A percentile compares a stretch with the other conserved stretches of the same genome.
These are phyloP conservation scores for Mortierella antarctica DNA, from an alignment of 192 early-diverging fungal genomes.

Conservation along the genomic window DNA sequence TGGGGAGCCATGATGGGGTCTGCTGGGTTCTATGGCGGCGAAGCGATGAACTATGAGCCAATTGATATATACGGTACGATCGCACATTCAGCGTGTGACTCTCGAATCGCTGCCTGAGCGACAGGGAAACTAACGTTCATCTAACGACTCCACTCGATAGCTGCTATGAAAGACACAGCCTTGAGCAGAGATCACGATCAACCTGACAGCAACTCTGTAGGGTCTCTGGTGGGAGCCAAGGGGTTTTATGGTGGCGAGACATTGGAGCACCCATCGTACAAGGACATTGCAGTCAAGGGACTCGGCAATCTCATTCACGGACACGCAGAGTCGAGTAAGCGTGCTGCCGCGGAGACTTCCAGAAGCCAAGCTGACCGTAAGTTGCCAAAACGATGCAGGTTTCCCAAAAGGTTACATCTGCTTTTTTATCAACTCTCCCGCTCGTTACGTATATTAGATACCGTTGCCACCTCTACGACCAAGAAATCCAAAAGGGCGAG, in stretches of 20 bases:
- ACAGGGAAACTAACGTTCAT: background rate
- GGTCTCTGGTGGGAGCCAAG: background rate
- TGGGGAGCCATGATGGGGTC: conserved; percentile 18
- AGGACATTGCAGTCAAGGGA: background rate
- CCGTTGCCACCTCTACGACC: too few relatives aligned
- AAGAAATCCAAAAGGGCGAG: too few relatives aligned
- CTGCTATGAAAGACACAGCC: too few relatives aligned
- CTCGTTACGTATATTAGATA: too few relatives aligned
- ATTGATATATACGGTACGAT: conserved; percentile 11
- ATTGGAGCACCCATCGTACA: background rate
- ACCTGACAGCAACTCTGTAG: background rate
- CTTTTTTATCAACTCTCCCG: too few relatives aligned
- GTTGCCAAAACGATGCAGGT: background rate
- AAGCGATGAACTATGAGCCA: conserved; percentile 2
- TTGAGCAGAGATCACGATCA: too few relatives aligned
- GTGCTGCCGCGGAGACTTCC: too few relatives aligned
- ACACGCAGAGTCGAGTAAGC: too few relatives aligned
- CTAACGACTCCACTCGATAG: too few relatives aligned
- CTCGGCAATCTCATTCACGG: too few relatives aligned
- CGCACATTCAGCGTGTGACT: too few relatives aligned
- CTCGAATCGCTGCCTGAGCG: background rate
- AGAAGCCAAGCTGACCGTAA: background rate
- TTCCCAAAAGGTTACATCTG: background rate
- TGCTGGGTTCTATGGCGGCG: conserved; percentile 5
- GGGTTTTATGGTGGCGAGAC: background rate